Percentiles rank a stretch among this genome's conserved stretches.
phyloP scores from a whole-genome alignment of 2,329 filamentous ascomycete genomes.

The Diaporthe ilicicola region DNA sequence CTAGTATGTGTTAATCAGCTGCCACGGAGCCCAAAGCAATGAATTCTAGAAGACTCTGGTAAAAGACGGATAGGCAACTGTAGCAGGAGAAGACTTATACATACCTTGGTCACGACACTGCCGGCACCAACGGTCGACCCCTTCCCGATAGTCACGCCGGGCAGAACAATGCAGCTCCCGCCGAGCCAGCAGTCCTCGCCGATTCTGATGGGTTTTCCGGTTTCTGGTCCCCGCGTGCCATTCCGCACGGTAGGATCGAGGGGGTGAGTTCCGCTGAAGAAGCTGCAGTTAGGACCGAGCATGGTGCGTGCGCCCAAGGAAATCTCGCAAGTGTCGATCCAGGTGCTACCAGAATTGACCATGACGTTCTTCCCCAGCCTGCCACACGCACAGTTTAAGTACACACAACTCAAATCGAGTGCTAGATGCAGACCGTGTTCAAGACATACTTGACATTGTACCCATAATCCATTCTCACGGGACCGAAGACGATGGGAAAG shows the following conservation, averaged over 20 bases:
- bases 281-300: constrained; percentile 78
- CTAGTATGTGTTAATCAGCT: too few relatives aligned
- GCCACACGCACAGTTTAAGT: neutral
- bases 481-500: constrained; percentile 74
- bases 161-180: constrained; percentile 74
- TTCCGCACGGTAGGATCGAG: constrained; percentile 78
- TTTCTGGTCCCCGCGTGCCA: constrained; percentile 78
- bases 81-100: too few relatives aligned
- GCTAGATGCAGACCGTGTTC: neutral
- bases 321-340: constrained; percentile 80
- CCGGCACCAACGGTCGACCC: constrained; percentile 81
- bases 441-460: constrained; percentile 68
- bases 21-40: too few relatives aligned
- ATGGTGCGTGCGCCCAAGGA: constrained; percentile 80
- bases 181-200: constrained; percentile 86
- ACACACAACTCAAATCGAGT: neutral
- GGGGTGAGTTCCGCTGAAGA: constrained; percentile 81
- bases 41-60: too few relatives aligned
- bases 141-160: constrained; percentile 80
- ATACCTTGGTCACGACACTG: constrained; percentile 85
- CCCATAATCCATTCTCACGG: constrained; percentile 80
- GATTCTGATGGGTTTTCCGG: constrained; percentile 76
- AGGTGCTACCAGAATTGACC: constrained; percentile 77
- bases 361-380: constrained; percentile 75
- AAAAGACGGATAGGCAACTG: too few relatives aligned